phyloP scores from a whole-genome alignment of 2,329 filamentous ascomycete species.

The Calycina herbarum region DNA sequence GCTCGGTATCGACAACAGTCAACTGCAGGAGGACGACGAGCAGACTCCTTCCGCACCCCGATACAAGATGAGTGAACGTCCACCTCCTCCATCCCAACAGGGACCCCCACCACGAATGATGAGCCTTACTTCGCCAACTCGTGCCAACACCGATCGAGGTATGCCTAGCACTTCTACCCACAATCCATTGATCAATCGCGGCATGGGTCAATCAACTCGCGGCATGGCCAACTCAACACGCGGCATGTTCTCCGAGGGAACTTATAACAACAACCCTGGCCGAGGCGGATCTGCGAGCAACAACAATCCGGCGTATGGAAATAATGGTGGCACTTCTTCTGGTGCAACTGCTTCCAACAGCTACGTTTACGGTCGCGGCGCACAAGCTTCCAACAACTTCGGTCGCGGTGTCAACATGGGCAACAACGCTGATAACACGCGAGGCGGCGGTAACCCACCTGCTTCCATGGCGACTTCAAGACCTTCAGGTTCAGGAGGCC shows the following conservation, averaged over 20 bases:
- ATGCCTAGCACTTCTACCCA: not conserved
- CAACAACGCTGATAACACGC: too few relatives aligned
- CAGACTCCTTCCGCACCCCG: not conserved
- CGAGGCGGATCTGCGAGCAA: not conserved
- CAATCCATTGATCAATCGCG: not conserved
- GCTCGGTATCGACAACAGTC: not conserved
- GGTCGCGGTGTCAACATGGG: not conserved
- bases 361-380: not conserved
- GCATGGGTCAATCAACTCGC: not conserved
- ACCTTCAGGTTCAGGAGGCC: not conserved
- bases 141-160: not conserved
- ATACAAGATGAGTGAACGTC: not conserved
- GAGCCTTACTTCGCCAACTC: not conserved
- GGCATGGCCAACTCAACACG: not conserved
- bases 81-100: not conserved
- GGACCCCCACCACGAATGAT: not conserved
- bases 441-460: not conserved
- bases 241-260: too few relatives aligned
- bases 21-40: not conserved
- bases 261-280: not conserved
- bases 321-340: not conserved
- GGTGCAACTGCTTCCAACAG: not conserved
- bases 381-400: not conserved
- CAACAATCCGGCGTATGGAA: not conserved
- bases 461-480: not conserved